Evolutionary conservation across 2,329 filamentous ascomycete species (phyloP).

Genomic region (Fusarium humuli): DNA sequence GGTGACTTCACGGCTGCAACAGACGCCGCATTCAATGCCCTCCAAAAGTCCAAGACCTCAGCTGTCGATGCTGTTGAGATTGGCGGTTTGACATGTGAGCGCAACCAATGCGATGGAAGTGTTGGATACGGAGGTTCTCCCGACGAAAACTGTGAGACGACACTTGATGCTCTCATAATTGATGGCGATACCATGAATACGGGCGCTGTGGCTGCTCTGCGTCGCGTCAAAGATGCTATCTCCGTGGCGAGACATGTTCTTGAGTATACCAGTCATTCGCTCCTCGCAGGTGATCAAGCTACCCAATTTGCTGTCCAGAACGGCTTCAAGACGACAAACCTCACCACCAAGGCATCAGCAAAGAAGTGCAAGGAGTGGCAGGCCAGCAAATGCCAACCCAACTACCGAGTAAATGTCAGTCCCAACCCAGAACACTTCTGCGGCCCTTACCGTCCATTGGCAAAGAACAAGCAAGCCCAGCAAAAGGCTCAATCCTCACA

Average conservation of each 20-base stretch:
- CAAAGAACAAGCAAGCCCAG: background rate
- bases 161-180: slow-evolving; percentile 70
- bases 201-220: slow-evolving; percentile 64
- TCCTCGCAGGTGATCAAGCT: slow-evolving; percentile 65
- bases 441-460: slow-evolving; percentile 59
- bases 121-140: slow-evolving; percentile 68
- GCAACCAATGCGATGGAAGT: slow-evolving; percentile 64
- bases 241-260: slow-evolving; percentile 63
- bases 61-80: slow-evolving; percentile 64
- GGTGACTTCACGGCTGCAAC: slow-evolving; percentile 64
- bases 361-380: slow-evolving; percentile 59
- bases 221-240: slow-evolving; percentile 61
- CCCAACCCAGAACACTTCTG: slow-evolving; percentile 58
- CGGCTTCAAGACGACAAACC: slow-evolving; percentile 60
- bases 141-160: slow-evolving; percentile 67
- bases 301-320: slow-evolving; percentile 64
- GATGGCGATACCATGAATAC: slow-evolving; percentile 65
- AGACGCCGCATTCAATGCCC: slow-evolving; percentile 60
- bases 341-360: slow-evolving; percentile 57
- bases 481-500: slow-evolving; percentile 52
- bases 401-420: slow-evolving; percentile 61
- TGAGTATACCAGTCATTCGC: slow-evolving; percentile 62
- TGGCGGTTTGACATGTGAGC: slow-evolving; percentile 65
- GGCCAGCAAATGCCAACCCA: slow-evolving; percentile 59
- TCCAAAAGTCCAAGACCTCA: slow-evolving; percentile 49